phyloP scores from a whole-genome alignment of 106 monocot genomes.

The Ottelia alismoides region DNA sequence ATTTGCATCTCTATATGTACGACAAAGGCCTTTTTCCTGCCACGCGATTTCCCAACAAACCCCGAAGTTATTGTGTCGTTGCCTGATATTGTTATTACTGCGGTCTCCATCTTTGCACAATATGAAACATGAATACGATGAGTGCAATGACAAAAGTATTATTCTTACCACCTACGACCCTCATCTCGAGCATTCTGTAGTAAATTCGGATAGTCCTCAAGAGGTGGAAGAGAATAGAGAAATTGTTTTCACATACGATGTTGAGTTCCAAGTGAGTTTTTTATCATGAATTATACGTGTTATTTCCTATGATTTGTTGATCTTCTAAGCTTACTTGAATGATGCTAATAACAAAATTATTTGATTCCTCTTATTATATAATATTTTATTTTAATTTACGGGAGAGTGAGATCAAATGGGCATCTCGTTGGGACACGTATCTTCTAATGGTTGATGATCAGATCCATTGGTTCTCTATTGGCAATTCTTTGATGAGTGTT shows the following conservation, averaged over 20 bases:
- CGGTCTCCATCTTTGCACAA: conserved; percentile 14
- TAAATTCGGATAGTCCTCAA: conserved; percentile 65
- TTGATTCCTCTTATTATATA: too few species aligned
- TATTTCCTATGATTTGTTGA: too few species aligned
- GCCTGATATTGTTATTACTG: too few species aligned
- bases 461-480: conserved; percentile 91
- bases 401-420: conserved; percentile 90
- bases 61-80: not conserved
- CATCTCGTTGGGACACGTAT: too few species aligned
- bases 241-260: conserved; percentile 84
- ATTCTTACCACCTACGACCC: conserved; percentile 70
- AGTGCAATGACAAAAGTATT: conserved; percentile 62
- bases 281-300: too few species aligned
- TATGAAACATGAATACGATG: conserved; percentile 66
- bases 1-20: too few species aligned
- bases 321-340: too few species aligned
- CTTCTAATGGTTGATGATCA: conserved; percentile 69
- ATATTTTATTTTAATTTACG: conserved; percentile 10
- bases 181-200: conserved; percentile 52
- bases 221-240: conserved; percentile 63
- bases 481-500: conserved; percentile 88
- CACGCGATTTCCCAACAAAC: too few species aligned
- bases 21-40: not conserved
- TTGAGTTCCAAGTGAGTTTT: conserved; percentile 48
- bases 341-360: too few species aligned